These are phyloP conservation scores for Cladorrhinum samala DNA, from an alignment of 495 filamentous ascomycete species.

Conservation along the genomic window DNA sequence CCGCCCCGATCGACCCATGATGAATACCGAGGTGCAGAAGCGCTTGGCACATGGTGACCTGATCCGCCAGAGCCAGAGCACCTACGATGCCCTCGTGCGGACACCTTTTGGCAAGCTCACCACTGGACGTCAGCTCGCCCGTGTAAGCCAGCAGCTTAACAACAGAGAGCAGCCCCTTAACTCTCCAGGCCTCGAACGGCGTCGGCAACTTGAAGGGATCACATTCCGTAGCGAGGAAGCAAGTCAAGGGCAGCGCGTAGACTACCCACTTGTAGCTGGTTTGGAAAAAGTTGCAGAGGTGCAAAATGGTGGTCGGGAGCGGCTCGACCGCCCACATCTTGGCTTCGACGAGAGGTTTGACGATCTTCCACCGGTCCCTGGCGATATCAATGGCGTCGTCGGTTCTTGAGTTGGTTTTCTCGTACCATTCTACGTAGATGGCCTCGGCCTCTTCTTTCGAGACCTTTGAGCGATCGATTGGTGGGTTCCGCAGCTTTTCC, in stretches of 20 bases:
- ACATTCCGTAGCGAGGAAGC: constrained; percentile 31
- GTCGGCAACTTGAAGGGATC: constrained; percentile 31
- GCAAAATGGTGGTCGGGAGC: constrained; percentile 22
- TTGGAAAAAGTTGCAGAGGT: constrained; percentile 22
- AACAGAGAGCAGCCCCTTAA: constrained; percentile 35
- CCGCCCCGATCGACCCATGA: constrained; percentile 25
- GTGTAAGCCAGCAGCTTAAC: constrained; percentile 33
- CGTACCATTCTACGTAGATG: constrained; percentile 20
- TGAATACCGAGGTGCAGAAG: constrained; percentile 30
- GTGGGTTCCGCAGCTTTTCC: constrained; percentile 14
- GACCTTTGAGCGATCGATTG: constrained; percentile 19
- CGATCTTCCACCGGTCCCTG: constrained; percentile 29
- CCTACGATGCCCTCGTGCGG: constrained; percentile 21
- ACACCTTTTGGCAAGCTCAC: constrained; percentile 13
- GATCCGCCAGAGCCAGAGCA: constrained; percentile 27
- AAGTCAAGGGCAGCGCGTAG: constrained; percentile 31
- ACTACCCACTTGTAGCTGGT: constrained; percentile 18
- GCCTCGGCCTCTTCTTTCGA: constrained; percentile 16
- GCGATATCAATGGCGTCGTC: constrained; percentile 9
- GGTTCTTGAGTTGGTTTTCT: background rate
- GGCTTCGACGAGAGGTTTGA: constrained; percentile 30
- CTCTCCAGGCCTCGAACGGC: constrained; percentile 32
- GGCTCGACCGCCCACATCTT: constrained; percentile 39
- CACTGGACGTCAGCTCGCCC: constrained; percentile 16
- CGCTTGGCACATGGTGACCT: constrained; percentile 36